Percentiles rank a stretch among this genome's conserved stretches.
phyloP scores from a whole-genome alignment of 2,329 filamentous ascomycete genomes.

The Alternaria panax region DNA sequence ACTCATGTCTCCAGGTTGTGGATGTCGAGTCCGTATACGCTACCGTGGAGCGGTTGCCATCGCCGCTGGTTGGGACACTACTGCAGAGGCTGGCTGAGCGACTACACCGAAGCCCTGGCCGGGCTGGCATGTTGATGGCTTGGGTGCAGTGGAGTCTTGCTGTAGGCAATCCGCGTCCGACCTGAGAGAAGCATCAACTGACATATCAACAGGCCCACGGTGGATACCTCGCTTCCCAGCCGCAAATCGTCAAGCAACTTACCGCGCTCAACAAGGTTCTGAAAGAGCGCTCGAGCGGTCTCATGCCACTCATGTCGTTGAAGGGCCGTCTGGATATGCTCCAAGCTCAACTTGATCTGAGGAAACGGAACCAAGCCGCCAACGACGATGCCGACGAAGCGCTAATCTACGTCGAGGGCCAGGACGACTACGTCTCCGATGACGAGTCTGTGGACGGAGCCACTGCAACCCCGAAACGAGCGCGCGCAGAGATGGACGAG shows the following conservation, averaged over 20 bases:
- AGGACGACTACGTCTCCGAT: conserved; percentile 66
- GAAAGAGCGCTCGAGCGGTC: conserved; percentile 81
- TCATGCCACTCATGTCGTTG: conserved; percentile 82
- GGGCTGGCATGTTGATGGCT: conserved; percentile 87
- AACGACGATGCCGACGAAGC: conserved; percentile 71
- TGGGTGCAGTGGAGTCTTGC: conserved; percentile 82
- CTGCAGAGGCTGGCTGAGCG: conserved; percentile 86
- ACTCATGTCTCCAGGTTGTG: conserved; percentile 85
- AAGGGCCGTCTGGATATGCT: conserved; percentile 97
- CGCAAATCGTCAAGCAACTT: conserved; percentile 81
- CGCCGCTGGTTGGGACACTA: conserved; percentile 77
- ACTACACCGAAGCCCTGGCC: conserved; percentile 84
- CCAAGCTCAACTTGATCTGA: conserved; percentile 84
- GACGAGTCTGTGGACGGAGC: conserved; percentile 55
- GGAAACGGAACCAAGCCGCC: conserved; percentile 69
- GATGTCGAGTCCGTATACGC: conserved; percentile 80
- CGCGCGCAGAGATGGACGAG: conserved; percentile 33
- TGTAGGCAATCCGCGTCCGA: neutral
- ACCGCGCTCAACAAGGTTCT: conserved; percentile 84
- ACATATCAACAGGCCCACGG: conserved; percentile 70
- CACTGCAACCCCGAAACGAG: conserved; percentile 32
- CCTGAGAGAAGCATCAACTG: neutral
- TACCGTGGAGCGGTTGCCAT: conserved; percentile 91
- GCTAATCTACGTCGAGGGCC: conserved; percentile 86
- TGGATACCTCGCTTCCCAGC: conserved; percentile 85